Conservation (phyloP, 768 basidiomycete species). For the Tephrocybe sp. region DNA sequence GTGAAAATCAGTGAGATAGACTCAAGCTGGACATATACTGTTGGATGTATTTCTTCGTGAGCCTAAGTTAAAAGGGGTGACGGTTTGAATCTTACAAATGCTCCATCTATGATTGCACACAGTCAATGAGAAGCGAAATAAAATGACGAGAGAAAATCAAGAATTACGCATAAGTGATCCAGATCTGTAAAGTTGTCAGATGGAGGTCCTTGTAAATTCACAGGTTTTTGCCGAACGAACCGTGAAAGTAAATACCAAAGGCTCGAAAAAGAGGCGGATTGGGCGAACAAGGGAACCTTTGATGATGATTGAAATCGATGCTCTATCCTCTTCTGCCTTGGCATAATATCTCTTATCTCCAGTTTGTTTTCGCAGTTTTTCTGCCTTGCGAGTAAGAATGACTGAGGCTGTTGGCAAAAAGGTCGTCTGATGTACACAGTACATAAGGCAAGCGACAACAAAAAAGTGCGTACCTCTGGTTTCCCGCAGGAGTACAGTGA, state of each 20-base stretch:
- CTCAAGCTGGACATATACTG: constrained; percentile 1
- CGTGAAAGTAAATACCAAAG: constrained; percentile 1
- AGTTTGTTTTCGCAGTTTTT: background rate
- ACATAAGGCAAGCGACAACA: background rate
- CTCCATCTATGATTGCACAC: no score
- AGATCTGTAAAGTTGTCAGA: background rate
- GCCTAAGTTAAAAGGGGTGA: no score
- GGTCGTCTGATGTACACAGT: no score
- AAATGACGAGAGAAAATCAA: background rate
- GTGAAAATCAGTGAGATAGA: constrained; percentile 2
- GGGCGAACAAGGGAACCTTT: background rate
- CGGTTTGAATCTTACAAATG: background rate
- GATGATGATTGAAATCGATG: background rate
- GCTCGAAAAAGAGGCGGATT: constrained; percentile 1
- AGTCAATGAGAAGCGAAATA: background rate
- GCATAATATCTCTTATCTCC: background rate
- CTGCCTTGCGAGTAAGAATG: background rate
- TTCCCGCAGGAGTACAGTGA: background rate
- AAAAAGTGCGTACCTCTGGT: background rate
- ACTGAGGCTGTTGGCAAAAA: background rate
- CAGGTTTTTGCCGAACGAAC: background rate
- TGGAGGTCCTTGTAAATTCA: background rate
- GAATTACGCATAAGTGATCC: constrained; percentile 1
- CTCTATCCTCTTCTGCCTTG: background rate
- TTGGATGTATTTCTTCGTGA: no score